These are phyloP conservation scores for Leucosporidium creatinivorum DNA, from an alignment of 768 basidiomycete genomes.

Conservation along the genomic window DNA sequence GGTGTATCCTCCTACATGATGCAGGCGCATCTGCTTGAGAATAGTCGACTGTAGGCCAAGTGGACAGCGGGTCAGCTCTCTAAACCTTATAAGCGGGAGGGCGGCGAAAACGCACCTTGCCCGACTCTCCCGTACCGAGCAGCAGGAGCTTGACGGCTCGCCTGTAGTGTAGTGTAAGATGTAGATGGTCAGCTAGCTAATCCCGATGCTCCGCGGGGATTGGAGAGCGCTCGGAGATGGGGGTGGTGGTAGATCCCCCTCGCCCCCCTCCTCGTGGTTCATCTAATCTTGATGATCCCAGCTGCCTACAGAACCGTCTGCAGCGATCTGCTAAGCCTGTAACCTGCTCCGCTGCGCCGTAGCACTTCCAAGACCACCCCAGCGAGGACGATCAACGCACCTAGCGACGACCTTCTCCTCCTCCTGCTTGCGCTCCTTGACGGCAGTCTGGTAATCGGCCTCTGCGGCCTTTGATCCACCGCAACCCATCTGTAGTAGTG, in stretches of 20 bases:
- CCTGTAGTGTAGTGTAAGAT: not conserved
- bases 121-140: constrained; percentile 36
- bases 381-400: not conserved
- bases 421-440: constrained; percentile 13
- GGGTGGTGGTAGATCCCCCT: no score
- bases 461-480: constrained; percentile 10
- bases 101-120: constrained; percentile 20
- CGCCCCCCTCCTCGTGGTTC: not conserved
- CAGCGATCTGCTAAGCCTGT: not conserved
- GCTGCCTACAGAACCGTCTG: not conserved
- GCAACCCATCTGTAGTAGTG: constrained; percentile 1
- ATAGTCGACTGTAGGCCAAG: constrained; percentile 61
- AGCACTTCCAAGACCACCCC: no score
- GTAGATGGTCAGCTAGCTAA: not conserved
- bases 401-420: constrained; percentile 20
- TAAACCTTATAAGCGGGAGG: not conserved
- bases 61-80: not conserved
- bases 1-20: constrained; percentile 71
- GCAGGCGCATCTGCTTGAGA: constrained; percentile 96
- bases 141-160: constrained; percentile 31
- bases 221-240: no score
- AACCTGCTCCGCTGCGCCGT: no score
- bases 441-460: constrained; percentile 12
- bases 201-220: no score
- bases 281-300: not conserved